Evolutionary conservation across 2,329 filamentous ascomycete genomes (phyloP).

Genomic region (Ceratocystis alfenasii): DNA sequence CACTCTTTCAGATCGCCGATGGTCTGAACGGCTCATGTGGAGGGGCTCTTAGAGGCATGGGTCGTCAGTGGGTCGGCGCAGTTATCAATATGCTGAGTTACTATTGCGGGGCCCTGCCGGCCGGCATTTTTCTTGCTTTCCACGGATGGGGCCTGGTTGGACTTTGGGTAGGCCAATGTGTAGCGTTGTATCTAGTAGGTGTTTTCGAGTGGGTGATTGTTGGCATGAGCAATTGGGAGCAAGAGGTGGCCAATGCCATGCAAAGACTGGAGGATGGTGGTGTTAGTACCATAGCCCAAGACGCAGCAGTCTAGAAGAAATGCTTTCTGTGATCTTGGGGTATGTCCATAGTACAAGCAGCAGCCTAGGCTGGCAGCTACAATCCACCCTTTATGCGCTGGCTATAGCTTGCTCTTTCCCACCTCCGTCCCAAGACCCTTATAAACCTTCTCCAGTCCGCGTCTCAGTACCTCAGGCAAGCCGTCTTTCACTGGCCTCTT

Average conservation of each 20-base stretch:
- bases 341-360: too few species aligned
- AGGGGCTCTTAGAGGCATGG: slow-evolving; percentile 71
- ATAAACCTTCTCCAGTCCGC: slow-evolving; percentile 46
- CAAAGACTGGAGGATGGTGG: slow-evolving; percentile 47
- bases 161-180: slow-evolving; percentile 73
- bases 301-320: not conserved
- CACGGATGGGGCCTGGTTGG: slow-evolving; percentile 73
- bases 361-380: too few species aligned
- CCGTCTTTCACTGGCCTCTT: slow-evolving; percentile 51
- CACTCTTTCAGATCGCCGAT: slow-evolving; percentile 81
- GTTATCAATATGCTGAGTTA: slow-evolving; percentile 73
- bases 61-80: slow-evolving; percentile 72
- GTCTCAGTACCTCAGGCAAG: slow-evolving; percentile 49
- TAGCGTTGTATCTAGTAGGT: slow-evolving; percentile 70
- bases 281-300: slow-evolving; percentile 1
- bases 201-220: slow-evolving; percentile 69
- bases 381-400: not conserved
- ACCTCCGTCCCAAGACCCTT: slow-evolving; percentile 16
- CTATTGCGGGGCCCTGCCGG: slow-evolving; percentile 67
- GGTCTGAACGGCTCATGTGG: slow-evolving; percentile 78
- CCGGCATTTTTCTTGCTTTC: slow-evolving; percentile 76
- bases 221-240: slow-evolving; percentile 62
- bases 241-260: slow-evolving; percentile 59
- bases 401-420: slow-evolving; percentile 18
- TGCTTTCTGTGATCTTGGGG: not conserved